phyloP scores from a whole-genome alignment of 352 stramenopile genomes.

The Albugo candida region DNA sequence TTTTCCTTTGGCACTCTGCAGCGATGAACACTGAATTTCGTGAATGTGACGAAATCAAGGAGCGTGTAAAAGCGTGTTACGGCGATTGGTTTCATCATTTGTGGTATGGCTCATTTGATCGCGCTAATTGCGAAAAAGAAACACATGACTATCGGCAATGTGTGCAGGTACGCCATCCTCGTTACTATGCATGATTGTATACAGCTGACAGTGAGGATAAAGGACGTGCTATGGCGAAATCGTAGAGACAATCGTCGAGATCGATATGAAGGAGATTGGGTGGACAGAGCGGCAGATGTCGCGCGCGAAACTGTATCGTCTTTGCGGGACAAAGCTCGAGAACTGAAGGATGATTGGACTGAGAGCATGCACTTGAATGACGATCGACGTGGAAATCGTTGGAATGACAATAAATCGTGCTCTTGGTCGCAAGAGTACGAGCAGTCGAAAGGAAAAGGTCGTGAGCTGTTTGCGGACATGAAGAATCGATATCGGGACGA shows the following conservation, averaged over 20 bases:
- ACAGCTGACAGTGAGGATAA: not conserved
- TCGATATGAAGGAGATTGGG: slow-evolving; percentile 21
- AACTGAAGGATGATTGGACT: slow-evolving; percentile 13
- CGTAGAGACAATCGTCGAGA: slow-evolving; percentile 10
- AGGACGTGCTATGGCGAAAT: slow-evolving; percentile 28
- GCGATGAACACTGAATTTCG: not conserved
- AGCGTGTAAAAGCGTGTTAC: slow-evolving; percentile 64
- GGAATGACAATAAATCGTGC: not conserved
- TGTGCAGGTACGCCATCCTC: slow-evolving; percentile 19
- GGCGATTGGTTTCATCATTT: slow-evolving; percentile 64
- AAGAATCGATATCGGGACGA: not conserved
- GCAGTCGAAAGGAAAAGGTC: slow-evolving; percentile 9
- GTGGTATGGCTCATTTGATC: slow-evolving; percentile 41
- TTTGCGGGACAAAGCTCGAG: slow-evolving; percentile 8
- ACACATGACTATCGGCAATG: slow-evolving; percentile 50
- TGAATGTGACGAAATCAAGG: slow-evolving; percentile 62
- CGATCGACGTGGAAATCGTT: slow-evolving; percentile 1
- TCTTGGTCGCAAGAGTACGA: slow-evolving; percentile 8
- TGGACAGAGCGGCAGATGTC: slow-evolving; percentile 19
- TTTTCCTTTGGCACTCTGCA: too few relatives aligned
- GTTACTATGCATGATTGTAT: not conserved
- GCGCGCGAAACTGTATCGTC: slow-evolving; percentile 1
- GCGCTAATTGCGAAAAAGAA: slow-evolving; percentile 42
- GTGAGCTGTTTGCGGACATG: not conserved
- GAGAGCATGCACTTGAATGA: slow-evolving; percentile 13